Evolutionary conservation across 2,329 filamentous ascomycete species (phyloP).

Genomic region (Hypoxylon sp.): DNA sequence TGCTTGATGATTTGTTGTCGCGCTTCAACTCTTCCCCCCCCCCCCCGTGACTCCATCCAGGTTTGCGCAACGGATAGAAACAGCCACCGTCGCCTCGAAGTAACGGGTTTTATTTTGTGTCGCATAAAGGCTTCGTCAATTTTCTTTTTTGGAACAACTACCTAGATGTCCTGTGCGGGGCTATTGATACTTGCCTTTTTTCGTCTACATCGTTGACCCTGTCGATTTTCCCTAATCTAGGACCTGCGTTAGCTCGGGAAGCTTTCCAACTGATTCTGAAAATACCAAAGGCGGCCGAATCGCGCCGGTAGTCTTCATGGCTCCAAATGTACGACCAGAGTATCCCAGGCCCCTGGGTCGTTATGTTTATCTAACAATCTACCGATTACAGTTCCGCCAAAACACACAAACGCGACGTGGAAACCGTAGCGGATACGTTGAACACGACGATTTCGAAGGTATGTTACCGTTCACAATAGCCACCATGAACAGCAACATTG

Average conservation of each 20-base stretch:
- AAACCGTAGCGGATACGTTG: slow-evolving; percentile 67
- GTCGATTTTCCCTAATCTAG: slow-evolving; percentile 1
- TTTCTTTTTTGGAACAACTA: slow-evolving; percentile 12
- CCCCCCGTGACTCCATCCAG: slow-evolving; percentile 1
- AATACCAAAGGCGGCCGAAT: slow-evolving; percentile 2
- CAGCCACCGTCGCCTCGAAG: background rate
- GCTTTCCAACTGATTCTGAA: slow-evolving; percentile 9
- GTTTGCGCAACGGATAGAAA: slow-evolving; percentile 2
- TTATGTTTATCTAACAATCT: slow-evolving; percentile 17
- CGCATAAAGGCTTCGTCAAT: slow-evolving; percentile 2
- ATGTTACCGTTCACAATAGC: slow-evolving; percentile 22
- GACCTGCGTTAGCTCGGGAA: background rate
- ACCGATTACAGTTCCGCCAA: slow-evolving; percentile 45
- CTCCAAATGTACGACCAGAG: slow-evolving; percentile 45
- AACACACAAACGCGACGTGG: slow-evolving; percentile 66
- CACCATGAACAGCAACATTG: background rate
- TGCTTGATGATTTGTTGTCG: slow-evolving; percentile 22
- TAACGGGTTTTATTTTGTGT: slow-evolving; percentile 4
- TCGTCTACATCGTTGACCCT: slow-evolving; percentile 13
- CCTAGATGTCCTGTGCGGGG: background rate
- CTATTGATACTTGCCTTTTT: slow-evolving; percentile 1
- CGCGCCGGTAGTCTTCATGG: slow-evolving; percentile 38
- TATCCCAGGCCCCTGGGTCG: background rate
- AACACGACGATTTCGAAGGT: slow-evolving; percentile 74
- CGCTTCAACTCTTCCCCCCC: slow-evolving; percentile 24